Percentiles rank a stretch among this genome's conserved stretches.
phyloP scores from a whole-genome alignment of 257 asterid species.

The Thymus quinquecostatus region DNA sequence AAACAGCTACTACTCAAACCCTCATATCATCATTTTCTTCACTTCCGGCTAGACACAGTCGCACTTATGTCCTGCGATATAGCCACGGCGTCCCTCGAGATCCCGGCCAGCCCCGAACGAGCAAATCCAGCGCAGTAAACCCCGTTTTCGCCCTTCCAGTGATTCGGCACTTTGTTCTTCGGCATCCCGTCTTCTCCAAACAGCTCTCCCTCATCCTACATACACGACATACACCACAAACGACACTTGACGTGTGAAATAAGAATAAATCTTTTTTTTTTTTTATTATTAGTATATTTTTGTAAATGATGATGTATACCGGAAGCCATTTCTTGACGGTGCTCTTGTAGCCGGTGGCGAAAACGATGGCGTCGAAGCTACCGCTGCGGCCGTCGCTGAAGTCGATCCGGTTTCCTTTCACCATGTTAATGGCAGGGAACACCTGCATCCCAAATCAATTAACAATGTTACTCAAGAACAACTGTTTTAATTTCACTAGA shows the following conservation, averaged over 20 bases:
- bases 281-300: not conserved
- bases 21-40: too few species aligned
- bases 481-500: too few species aligned
- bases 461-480: too few species aligned
- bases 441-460: constrained; percentile 40
- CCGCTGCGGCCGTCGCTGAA: constrained; percentile 37
- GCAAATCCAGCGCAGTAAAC: constrained; percentile 61
- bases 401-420: constrained; percentile 30
- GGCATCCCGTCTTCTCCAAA: constrained; percentile 64
- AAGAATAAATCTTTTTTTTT: too few species aligned
- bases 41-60: not conserved
- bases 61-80: constrained; percentile 44
- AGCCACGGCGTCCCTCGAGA: constrained; percentile 48
- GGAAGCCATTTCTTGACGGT: constrained; percentile 53
- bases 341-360: constrained; percentile 65
- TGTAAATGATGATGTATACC: constrained; percentile 23
- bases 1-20: too few species aligned
- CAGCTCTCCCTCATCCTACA: constrained; percentile 47
- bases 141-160: constrained; percentile 63
- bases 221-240: not conserved
- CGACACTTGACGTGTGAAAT: too few species aligned
- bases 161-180: constrained; percentile 28
- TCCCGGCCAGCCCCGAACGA: constrained; percentile 45
- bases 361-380: constrained; percentile 46
- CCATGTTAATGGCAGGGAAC: constrained; percentile 34